Base-by-base conservation (phyloP, 2,329 filamentous ascomycete species). In the Xylaria sp. region DNA sequence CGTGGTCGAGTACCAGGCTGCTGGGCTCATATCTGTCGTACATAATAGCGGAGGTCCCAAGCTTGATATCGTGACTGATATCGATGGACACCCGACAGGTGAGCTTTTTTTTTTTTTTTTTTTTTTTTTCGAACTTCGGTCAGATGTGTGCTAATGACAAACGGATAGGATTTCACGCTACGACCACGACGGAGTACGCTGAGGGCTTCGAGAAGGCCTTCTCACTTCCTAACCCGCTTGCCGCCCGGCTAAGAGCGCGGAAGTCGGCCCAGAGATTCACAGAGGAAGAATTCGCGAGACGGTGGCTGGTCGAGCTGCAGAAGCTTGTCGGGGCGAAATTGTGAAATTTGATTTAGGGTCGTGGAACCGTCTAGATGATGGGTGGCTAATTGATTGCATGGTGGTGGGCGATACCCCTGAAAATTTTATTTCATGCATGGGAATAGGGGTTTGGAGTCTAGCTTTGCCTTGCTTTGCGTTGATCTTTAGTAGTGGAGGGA, bases 1-100 rank as follows among this genome's bases (percentile, higher is more conserved):
- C 1, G 94, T 98, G 18, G 96, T 99, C 46, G 96, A 99, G 83
- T 99, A 98, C 78, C 94, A 98, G 78, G 96, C 96, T 4, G 96
- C 96, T 0, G 96, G 96, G 0, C 83, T 99, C 66, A 94, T 99
- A 65, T 90, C 91, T 5, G 94, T 99, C 0, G 96, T 98, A 9
- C 96, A 99, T 76, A 86, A 97, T 79, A 96, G 92, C 59, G 96
- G 95, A 9, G 96, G 96, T 0, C 96, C 96, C 1, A 97, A 96
- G 80, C 81, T 93, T 70, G 96, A 99, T 78, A 99, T 99, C 72
- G 95, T 98, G 18, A 87, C 93, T 10, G 86, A 92, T 12, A 83
- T 96, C 41, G 90, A 96, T 71, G 93, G 92, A 4, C 82, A 91
- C 71, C 89, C 91, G 12, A 97, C 92, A 36, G 92, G 92, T 93